Evolutionary conservation across 140 eudicot genomes (phyloP), one percentile per base, ranked within the genome.

Genomic region (Anethum foeniculum): DNA sequence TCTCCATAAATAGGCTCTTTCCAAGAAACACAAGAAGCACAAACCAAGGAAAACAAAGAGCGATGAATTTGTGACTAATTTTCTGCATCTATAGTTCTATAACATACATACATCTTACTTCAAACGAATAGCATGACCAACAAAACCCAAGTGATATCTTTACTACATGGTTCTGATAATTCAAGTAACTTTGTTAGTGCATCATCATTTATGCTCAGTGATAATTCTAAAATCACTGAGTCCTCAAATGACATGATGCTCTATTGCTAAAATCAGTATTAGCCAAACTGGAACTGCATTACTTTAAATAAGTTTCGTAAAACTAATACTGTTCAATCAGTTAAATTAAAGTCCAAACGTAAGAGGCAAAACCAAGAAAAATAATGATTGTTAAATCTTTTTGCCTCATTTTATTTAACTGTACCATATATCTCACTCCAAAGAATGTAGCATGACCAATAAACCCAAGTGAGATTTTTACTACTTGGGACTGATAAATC

Each of bases 401-500:
- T 52, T 52, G 62, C n/a, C 25, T 52, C 62, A 18, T 23, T 52
- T 52, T 52, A 18, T 60, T 60, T 2, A 60, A 60, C 15, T 23
- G 68, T 58, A 58, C 30, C 14, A 58, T 23, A 21, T 60, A 25
- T 62, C 16, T 25, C 28, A 62, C 36, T 25, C 2, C 18, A 62
- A 62, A 4, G 30, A 62, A 62, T 62, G 30, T 91, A 23, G 95
- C 94, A 88, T 88, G 93, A 85, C 84, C 78, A 76, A 92, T 90
- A 92, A 90, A 91, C 89, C 93, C 88, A 88, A 87, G 84, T 62
- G 65, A 76, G 80, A 88, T 83, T 87, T 87, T 46, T 77, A 84
- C 62, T 80, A 85, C 86, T 78, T 87, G 85, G 86, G 93, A 88
- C 93, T 88, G 83, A 92, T 92, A 90, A 68, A 76, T 88, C 95